A percentile compares a stretch with the other conserved stretches of the same genome.
phyloP scores from a whole-genome alignment of 1,139 yeast genomes.

The Meyerozyma sp. region DNA sequence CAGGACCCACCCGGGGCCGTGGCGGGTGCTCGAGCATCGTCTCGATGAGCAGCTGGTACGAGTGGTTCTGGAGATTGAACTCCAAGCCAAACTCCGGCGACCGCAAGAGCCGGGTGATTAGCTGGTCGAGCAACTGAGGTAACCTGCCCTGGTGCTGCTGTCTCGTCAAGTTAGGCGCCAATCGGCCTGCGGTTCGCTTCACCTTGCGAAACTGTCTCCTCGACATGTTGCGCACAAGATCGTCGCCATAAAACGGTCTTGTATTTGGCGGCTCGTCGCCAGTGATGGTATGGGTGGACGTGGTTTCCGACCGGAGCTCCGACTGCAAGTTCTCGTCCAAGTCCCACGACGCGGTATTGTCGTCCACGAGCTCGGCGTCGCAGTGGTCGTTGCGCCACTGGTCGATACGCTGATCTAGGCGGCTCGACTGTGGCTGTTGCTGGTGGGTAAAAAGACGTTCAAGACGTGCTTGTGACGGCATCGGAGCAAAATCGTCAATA shows the following conservation, averaged over 20 bases:
- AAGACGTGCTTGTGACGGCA: constrained; percentile 12
- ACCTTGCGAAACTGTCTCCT: neutral
- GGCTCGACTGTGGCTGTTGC: constrained; percentile 2
- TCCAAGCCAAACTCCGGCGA: constrained; percentile 3
- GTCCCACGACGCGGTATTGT: constrained; percentile 44
- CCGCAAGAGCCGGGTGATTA: constrained; percentile 6
- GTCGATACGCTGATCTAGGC: constrained; percentile 18
- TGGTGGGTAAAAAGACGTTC: constrained; percentile 9
- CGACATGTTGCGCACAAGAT: constrained; percentile 9
- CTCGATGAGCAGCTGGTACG: constrained; percentile 5
- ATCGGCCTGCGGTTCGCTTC: neutral
- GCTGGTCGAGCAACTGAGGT: constrained; percentile 8
- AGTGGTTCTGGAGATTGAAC: constrained; percentile 5
- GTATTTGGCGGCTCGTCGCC: constrained; percentile 3
- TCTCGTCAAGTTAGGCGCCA: neutral
- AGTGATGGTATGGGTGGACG: neutral
- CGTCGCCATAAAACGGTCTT: constrained; percentile 32
- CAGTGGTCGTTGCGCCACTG: constrained; percentile 11
- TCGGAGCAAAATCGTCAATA: constrained; percentile 9
- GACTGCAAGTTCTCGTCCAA: constrained; percentile 29
- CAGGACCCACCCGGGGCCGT: neutral
- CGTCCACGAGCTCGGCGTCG: constrained; percentile 22
- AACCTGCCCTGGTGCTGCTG: neutral
- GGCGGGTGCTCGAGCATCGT: constrained; percentile 3
- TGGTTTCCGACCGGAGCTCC: neutral